A percentile compares a stretch with the other conserved stretches of the same genome.
Conservation (phyloP, 371 early-diverging fungal genomes). For the Zopfochytrium polystomum region DNA sequence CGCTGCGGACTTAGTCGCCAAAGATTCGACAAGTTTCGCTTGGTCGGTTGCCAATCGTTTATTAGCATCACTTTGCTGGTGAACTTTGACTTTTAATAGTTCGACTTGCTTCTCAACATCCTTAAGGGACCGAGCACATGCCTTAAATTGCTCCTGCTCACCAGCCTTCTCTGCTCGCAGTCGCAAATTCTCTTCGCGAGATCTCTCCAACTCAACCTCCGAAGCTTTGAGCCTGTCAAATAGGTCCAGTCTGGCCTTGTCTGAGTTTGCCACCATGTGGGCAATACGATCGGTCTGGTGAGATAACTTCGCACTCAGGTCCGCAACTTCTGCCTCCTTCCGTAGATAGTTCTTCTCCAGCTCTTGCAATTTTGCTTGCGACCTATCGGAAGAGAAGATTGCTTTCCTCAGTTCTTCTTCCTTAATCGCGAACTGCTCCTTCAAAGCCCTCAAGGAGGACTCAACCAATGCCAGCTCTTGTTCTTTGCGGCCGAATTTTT, state of each 20-base stretch:
- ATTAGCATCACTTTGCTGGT: background rate
- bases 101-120: background rate
- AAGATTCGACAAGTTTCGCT: too few species aligned
- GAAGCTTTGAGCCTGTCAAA: background rate
- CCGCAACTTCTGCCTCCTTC: background rate
- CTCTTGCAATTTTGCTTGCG: background rate
- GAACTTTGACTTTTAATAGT: background rate
- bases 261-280: background rate
- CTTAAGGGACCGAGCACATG: background rate
- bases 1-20: too few species aligned
- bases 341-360: background rate
- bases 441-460: background rate
- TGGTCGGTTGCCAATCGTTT: too few species aligned
- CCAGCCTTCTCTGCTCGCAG: too few species aligned
- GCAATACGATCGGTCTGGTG: background rate
- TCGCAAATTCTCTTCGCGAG: background rate
- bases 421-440: background rate
- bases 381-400: background rate
- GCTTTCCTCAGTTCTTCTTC: background rate
- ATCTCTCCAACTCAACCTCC: background rate
- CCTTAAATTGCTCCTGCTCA: too few species aligned
- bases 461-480: background rate
- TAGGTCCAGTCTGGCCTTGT: background rate
- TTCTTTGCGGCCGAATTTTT: background rate
- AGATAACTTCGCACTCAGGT: background rate